Percentiles rank a stretch among this genome's conserved stretches.
These are phyloP conservation scores for Capsicum pubescens DNA, from an alignment of 257 asterid genomes.

Conservation along the genomic window DNA sequence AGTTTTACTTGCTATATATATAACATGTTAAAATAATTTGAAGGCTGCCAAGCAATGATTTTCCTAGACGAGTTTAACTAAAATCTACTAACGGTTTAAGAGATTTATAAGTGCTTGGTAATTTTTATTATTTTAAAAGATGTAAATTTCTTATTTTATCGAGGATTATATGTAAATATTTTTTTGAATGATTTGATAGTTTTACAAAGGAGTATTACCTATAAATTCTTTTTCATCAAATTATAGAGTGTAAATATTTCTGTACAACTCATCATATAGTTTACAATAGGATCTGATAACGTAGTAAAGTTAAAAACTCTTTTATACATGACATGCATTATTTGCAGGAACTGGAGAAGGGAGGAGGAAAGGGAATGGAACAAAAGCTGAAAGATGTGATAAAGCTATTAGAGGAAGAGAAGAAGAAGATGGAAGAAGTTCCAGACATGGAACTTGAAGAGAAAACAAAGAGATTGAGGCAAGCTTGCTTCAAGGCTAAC, in stretches of 20 bases:
- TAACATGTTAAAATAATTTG: background rate
- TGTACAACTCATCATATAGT: too few relatives aligned
- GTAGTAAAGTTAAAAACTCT: background rate
- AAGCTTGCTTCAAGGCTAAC: slow-evolving; percentile 65
- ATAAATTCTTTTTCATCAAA: too few relatives aligned
- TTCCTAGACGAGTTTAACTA: background rate
- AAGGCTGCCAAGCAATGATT: background rate
- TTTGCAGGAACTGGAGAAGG: slow-evolving; percentile 58
- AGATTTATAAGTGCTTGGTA: background rate
- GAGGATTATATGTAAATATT: background rate
- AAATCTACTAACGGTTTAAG: background rate
- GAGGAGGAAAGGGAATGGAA: slow-evolving; percentile 39
- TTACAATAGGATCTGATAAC: too few relatives aligned
- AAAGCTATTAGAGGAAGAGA: slow-evolving; percentile 50
- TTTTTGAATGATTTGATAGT: too few relatives aligned
- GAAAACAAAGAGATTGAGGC: slow-evolving; percentile 62
- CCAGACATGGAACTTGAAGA: slow-evolving; percentile 63
- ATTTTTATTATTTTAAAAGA: background rate
- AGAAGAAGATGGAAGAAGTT: slow-evolving; percentile 49
- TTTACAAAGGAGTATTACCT: background rate
- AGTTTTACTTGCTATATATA: too few relatives aligned
- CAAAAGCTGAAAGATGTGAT: slow-evolving; percentile 50
- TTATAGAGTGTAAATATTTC: too few relatives aligned
- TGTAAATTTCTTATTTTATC: background rate
- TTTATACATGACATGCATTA: background rate